Percentiles rank a stretch among this genome's conserved stretches.
phyloP scores from a whole-genome alignment of 139 green algal species.

The Nannochloris sp. region DNA sequence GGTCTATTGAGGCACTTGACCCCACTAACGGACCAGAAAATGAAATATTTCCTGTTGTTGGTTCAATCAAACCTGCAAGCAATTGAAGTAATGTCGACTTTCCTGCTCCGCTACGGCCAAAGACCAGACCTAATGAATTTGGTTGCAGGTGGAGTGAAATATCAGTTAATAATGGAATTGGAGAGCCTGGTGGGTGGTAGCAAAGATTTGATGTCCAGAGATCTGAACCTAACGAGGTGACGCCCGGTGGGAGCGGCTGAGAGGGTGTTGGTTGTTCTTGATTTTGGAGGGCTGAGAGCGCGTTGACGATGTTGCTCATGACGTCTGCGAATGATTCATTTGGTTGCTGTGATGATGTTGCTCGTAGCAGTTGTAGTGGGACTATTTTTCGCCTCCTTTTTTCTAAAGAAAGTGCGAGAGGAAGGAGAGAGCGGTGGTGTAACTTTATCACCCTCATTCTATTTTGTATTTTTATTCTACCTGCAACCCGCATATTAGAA shows the following conservation, averaged over 20 bases:
- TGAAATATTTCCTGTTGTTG: slow-evolving; percentile 40
- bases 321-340: neutral
- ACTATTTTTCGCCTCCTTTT: too few species aligned
- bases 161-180: slow-evolving; percentile 51
- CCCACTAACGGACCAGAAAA: neutral
- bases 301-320: slow-evolving; percentile 5
- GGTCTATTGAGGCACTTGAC: neutral
- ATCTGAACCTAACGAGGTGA: neutral
- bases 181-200: slow-evolving; percentile 50
- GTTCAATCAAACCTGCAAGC: slow-evolving; percentile 55
- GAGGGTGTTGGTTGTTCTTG: too few species aligned
- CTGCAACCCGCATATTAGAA: too few species aligned
- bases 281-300: neutral
- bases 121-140: slow-evolving; percentile 72
- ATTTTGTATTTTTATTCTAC: slow-evolving; percentile 4
- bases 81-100: slow-evolving; percentile 89
- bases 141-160: slow-evolving; percentile 56
- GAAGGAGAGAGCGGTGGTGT: too few species aligned
- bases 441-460: too few species aligned
- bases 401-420: too few species aligned
- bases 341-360: neutral
- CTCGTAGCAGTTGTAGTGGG: too few species aligned
- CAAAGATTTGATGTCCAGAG: slow-evolving; percentile 1
- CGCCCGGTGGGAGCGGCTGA: neutral
- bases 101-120: slow-evolving; percentile 70